phyloP scores from a whole-genome alignment of 208 protist species.

The Acanthamoeba quina region DNA sequence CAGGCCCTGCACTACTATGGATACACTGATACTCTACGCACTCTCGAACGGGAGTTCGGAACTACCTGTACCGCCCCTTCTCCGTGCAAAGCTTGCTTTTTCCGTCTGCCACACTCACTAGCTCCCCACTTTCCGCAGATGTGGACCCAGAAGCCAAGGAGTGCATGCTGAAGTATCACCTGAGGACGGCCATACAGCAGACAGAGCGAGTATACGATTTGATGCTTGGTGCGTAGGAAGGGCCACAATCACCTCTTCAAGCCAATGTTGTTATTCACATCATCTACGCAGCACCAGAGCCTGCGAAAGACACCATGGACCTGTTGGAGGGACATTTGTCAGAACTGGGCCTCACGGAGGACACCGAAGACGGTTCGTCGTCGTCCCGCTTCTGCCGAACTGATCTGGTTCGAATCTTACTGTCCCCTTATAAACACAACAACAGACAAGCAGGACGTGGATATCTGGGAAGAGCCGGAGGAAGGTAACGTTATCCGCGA shows the following conservation, averaged over 20 bases:
- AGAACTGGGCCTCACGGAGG: not conserved
- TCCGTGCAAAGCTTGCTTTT: too few relatives aligned
- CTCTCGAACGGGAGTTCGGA: conserved; percentile 11
- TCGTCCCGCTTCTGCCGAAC: not conserved
- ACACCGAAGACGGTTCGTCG: not conserved
- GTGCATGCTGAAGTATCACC: not conserved
- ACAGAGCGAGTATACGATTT: conserved; percentile 8
- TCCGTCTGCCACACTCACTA: too few relatives aligned
- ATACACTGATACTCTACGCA: not conserved
- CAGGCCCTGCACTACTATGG: conserved; percentile 35
- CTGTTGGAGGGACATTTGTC: not conserved
- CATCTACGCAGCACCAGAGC: not conserved
- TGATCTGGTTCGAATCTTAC: not conserved
- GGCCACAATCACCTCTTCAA: too few relatives aligned
- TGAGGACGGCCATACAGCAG: not conserved
- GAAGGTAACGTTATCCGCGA: conserved; percentile 39
- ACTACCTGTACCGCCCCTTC: not conserved
- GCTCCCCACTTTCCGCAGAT: not conserved
- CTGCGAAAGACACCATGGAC: not conserved
- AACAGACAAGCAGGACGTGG: conserved; percentile 48
- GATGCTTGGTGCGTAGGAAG: not conserved
- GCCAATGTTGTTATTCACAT: not conserved
- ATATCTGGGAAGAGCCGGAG: conserved; percentile 70
- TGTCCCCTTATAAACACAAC: not conserved
- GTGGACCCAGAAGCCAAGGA: not conserved